Base-by-base conservation (phyloP, 768 basidiomycete species). In the Rhizopogon vulgaris region DNA sequence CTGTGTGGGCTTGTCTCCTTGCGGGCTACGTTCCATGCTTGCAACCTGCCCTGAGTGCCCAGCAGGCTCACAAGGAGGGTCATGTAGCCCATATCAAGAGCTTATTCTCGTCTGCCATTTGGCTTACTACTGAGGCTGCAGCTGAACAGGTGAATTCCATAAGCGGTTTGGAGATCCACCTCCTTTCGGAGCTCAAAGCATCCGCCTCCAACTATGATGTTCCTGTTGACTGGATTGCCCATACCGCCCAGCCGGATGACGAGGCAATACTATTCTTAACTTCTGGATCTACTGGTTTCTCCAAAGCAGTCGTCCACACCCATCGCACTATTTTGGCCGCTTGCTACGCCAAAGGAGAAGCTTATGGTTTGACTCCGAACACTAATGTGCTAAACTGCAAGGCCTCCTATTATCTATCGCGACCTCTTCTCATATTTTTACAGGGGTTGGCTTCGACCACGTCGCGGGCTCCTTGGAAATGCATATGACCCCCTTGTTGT, bases 231-330 rank as follows among this genome's bases (percentile, higher is more conserved):
- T 52, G 51, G 51, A 47, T 48, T 22, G 51, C 51, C 22, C 30
- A 27, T 25, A 36, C 18, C 3, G 46, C 41, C 14, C 43, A 52
- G 47, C 51, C 51, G 1, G 51, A 52, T 18, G 51, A 52, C 3
- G 51, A 52, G 12, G 51, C 51, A 10, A 52, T 52, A 5, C 3
- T 52, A 34, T 52, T 52, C 28, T 49, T 69, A 17, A 70, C 69
- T 6, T 68, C 68, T 8, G 69, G 69, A 1, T 70, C 69, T 0
- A 70, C 69, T n/a, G 69, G 69, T 1, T 67, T 68, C 32, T 64
- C 69, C 25, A 70, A 70, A 50, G 69, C 62, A 18, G 69, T 67
- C 17, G 58, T 54, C 9, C 54, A 68, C 36, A 57, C 57, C 22
- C 68, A 70, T 49, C 63, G 63, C 5, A 71, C 67, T 34, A 63